Conservation (phyloP, 1,284 basidiomycete genomes). For the Chalciporus piperatoides region DNA sequence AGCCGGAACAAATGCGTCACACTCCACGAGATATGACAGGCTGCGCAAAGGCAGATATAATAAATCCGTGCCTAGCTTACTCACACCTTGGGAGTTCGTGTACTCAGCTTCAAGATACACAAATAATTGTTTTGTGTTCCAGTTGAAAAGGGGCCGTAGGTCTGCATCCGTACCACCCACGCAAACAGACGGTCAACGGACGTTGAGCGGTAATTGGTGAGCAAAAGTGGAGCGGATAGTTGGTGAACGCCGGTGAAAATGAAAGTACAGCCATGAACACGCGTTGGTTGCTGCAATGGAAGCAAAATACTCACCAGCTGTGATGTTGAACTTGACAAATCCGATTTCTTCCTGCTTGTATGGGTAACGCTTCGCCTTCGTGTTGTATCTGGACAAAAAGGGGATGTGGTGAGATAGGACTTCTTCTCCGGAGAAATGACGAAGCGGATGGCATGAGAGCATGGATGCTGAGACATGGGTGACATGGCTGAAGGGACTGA, state of each 20-base stretch:
- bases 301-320: slow-evolving; percentile 55
- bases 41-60: slow-evolving; percentile 6
- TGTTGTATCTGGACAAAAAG: slow-evolving; percentile 42
- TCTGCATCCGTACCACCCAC: slow-evolving; percentile 43
- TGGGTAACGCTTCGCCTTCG: slow-evolving; percentile 53
- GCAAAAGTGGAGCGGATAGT: slow-evolving; percentile 10
- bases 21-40: not conserved
- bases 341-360: slow-evolving; percentile 65
- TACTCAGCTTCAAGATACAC: slow-evolving; percentile 82
- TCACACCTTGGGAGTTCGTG: slow-evolving; percentile 64
- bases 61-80: slow-evolving; percentile 28
- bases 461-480: not conserved
- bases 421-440: slow-evolving; percentile 12
- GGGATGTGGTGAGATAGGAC: slow-evolving; percentile 12
- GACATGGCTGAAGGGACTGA: slow-evolving; percentile 34
- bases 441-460: not conserved
- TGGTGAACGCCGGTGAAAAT: slow-evolving; percentile 21
- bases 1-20: slow-evolving; percentile 5
- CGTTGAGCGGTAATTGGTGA: slow-evolving; percentile 17
- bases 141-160: slow-evolving; percentile 78
- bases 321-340: slow-evolving; percentile 74
- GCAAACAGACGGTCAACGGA: not conserved
- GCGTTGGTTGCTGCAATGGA: slow-evolving; percentile 23
- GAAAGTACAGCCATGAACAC: slow-evolving; percentile 30
- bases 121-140: slow-evolving; percentile 95